Evolutionary conservation across 2,329 filamentous ascomycete genomes (phyloP).

Genomic region (Diaporthe longicolla): DNA sequence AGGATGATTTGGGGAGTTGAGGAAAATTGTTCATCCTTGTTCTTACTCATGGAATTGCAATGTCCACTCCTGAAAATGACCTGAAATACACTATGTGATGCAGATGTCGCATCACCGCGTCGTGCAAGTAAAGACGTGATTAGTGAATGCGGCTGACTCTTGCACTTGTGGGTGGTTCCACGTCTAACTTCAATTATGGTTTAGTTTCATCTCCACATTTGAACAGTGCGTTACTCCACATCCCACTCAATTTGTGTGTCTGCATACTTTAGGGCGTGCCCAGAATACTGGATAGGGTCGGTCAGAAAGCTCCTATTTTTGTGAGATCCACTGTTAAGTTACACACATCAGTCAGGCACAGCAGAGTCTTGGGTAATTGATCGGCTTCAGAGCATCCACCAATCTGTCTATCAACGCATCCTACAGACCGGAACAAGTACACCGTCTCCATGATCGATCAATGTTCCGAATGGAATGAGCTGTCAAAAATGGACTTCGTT

Average conservation of each 20-base stretch:
- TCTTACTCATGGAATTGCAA: neutral
- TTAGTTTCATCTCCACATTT: neutral
- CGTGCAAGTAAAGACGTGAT: neutral
- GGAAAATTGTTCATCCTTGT: neutral
- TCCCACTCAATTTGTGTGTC: neutral
- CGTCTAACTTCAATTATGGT: neutral
- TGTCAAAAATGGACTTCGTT: no score
- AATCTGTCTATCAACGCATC: neutral
- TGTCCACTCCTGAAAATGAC: neutral
- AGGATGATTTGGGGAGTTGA: neutral
- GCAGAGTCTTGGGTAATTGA: neutral
- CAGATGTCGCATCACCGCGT: neutral
- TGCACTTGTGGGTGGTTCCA: neutral
- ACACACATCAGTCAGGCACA: neutral
- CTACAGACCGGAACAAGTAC: neutral
- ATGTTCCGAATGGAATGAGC: neutral
- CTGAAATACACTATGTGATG: neutral
- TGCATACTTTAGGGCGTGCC: no score
- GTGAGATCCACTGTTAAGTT: neutral
- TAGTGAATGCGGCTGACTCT: neutral
- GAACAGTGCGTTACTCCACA: neutral
- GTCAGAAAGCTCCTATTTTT: neutral
- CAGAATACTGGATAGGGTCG: neutral
- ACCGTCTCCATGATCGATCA: neutral
- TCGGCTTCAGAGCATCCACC: neutral